Conservation (phyloP, 306 rosid species). For the Fragaria vesca region DNA sequence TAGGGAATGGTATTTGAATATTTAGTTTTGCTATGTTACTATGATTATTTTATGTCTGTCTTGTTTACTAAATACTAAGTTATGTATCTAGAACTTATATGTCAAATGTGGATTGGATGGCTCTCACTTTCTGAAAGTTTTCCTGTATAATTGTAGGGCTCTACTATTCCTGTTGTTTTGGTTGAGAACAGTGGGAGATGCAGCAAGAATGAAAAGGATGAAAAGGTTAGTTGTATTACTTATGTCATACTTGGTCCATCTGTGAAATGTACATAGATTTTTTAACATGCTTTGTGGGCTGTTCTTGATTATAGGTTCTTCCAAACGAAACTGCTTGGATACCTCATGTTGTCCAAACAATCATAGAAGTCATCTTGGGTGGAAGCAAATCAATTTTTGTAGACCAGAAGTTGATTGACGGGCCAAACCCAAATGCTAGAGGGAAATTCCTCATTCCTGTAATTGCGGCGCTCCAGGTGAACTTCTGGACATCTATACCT, state of each 20-base stretch:
- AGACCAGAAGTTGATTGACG: conserved; percentile 82
- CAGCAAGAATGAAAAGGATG: conserved; percentile 75
- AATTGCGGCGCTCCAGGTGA: conserved; percentile 64
- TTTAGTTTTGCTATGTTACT: background rate
- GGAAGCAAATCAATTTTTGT: conserved; percentile 62
- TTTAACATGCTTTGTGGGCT: conserved; percentile 13
- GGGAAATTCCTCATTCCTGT: conserved; percentile 79
- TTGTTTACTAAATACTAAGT: background rate
- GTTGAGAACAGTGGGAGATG: conserved; percentile 97
- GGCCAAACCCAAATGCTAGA: conserved; percentile 85
- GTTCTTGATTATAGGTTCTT: conserved; percentile 63
- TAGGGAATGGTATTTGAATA: background rate
- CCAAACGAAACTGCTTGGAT: conserved; percentile 92
- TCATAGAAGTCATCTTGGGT: conserved; percentile 62
- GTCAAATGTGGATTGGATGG: background rate
- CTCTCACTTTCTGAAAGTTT: background rate
- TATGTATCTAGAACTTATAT: background rate
- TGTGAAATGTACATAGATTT: background rate
- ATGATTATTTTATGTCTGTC: background rate
- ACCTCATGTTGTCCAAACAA: conserved; percentile 68
- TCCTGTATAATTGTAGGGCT: conserved; percentile 41
- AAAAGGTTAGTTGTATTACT: conserved; percentile 61
- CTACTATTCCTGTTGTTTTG: conserved; percentile 70
- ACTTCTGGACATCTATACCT: conserved; percentile 19
- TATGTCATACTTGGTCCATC: background rate